Base-by-base conservation (phyloP, 2,329 filamentous ascomycete species). In the Lojkania enalia region DNA sequence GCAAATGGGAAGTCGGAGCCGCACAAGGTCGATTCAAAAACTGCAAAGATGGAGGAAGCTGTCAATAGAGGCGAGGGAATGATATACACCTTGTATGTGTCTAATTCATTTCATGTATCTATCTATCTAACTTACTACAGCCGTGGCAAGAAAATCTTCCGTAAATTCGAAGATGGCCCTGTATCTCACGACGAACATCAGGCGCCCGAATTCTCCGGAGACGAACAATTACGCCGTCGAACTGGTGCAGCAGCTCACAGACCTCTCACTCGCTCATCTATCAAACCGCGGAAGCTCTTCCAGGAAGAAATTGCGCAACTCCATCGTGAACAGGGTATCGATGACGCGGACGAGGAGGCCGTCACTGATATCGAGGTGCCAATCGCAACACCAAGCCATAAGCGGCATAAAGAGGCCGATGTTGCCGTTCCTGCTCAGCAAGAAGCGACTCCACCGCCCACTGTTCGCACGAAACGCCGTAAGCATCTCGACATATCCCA, bases 111-210 rank as follows among this genome's bases (percentile, higher is more conserved):
- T 15, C 19, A 27, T 13, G 9, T 1, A 32, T 12, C 20, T 9
- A 7, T 30, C 1, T 20, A 44, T 18, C 20, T 32, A n/a, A 44
- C 35, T 21, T 37, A 42, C 60, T 68, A 66, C 39, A 90, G 87
- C 76, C 88, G 88, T 58, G 88, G 88, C 65, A 89, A 87, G 75
- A 88, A 83, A 64, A 76, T 88, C 44, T 90, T 89, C 73, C 83
- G 84, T 67, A 86, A 84, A 61, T 89, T 86, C 55, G 69, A 72
- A 18, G 59, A 63, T 0, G 48, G 43, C 30, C 7, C 7, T n/a
- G n/a, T 9, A 7, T n/a, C 23, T n/a, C 23, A 27, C 7, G 30
- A 33, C 30, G 30, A 7, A 11, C 7, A 11, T 9, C 9, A 7
- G 7, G 30, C 30, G 2, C 49, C 51, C 2, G 61, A 67, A 13